phyloP scores from a whole-genome alignment of 371 early-diverging fungal species.

The Enterospora canceri region DNA sequence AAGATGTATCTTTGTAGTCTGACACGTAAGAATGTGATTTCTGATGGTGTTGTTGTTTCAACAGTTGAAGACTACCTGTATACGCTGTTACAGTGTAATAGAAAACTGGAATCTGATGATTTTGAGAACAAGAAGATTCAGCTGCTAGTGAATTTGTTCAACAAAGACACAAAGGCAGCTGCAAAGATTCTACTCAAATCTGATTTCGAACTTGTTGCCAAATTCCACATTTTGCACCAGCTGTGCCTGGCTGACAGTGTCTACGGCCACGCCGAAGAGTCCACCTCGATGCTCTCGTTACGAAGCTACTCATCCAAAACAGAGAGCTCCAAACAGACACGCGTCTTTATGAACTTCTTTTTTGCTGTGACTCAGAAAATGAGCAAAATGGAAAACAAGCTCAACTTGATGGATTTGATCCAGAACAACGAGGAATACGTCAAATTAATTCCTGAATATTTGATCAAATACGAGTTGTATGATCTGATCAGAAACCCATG shows the following conservation, averaged over 20 bases:
- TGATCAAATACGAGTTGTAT: slow-evolving; percentile 40
- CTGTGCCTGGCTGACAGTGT: no score
- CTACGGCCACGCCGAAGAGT: not conserved
- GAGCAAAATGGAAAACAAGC: slow-evolving; percentile 14
- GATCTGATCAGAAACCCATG: slow-evolving; percentile 29
- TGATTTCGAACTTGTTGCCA: slow-evolving; percentile 21
- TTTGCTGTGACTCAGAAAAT: slow-evolving; percentile 29
- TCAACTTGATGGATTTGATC: slow-evolving; percentile 29
- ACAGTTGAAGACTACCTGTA: slow-evolving; percentile 48
- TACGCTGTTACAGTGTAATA: slow-evolving; percentile 16
- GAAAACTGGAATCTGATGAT: slow-evolving; percentile 13
- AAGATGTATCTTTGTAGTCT: slow-evolving; percentile 33
- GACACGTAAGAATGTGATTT: slow-evolving; percentile 12
- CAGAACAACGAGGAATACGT: slow-evolving; percentile 25
- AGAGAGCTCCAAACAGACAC: slow-evolving; percentile 4
- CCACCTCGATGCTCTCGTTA: not conserved
- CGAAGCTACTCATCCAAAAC: not conserved
- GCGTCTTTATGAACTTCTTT: slow-evolving; percentile 39
- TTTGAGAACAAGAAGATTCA: slow-evolving; percentile 21
- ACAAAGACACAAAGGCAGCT: slow-evolving; percentile 31
- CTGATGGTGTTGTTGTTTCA: slow-evolving; percentile 20
- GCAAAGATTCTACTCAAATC: slow-evolving; percentile 18
- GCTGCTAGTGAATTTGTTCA: slow-evolving; percentile 34
- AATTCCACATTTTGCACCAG: slow-evolving; percentile 32
- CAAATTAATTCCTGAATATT: slow-evolving; percentile 29